Evolutionary conservation across 495 filamentous ascomycete species (phyloP), one percentile per base, ranked within the genome.

Genomic region (Apiosordaria backusii): DNA sequence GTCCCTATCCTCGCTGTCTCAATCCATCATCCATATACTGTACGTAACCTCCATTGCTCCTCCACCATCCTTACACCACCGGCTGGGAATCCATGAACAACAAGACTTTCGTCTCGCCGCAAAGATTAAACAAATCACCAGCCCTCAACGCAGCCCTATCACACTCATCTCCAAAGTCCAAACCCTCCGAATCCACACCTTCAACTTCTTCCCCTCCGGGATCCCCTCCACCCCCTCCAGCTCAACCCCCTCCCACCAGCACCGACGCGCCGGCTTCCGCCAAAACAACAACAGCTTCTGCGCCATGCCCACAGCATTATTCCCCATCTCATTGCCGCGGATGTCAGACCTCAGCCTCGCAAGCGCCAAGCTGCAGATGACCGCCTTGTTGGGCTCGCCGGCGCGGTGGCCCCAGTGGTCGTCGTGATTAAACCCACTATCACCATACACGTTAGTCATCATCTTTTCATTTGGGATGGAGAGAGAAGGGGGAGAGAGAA

Each of bases 131-230:
- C 35, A 10, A 7, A 45, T 45, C 35, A 45, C 35, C 35, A 2
- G 35, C 9, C 35, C 35, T 45, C 9, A 95, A 80, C 92, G 88
- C 68, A 96, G 82, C 59, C 92, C 92, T 75, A 96, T 96, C 50
- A 96, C 92, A 77, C 92, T 95, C 95, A 99, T 99, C 85, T 99
- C 95, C 64, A 99, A 82, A 66, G 95, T 99, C 95, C 95, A 99
- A 66, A 99, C 95, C 71, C 95, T 83, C 66, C 95, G 84, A 71
- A 98, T 97, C 95, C 95, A 99, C 66, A 98, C 92, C 78, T 98
- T 99, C 72, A 99, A 81, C 70, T 88, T 90, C 66, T 72, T 65
- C 26, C 95, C 96, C 45, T 96, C 88, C 18, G 67, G 60, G 10
- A 97, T 86, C 13, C 95, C 95, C 59, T 97, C 96, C 16, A 99